These are phyloP conservation scores for Pseudopediastrum boryanum DNA, from an alignment of 139 green algal genomes.

Conservation along the genomic window DNA sequence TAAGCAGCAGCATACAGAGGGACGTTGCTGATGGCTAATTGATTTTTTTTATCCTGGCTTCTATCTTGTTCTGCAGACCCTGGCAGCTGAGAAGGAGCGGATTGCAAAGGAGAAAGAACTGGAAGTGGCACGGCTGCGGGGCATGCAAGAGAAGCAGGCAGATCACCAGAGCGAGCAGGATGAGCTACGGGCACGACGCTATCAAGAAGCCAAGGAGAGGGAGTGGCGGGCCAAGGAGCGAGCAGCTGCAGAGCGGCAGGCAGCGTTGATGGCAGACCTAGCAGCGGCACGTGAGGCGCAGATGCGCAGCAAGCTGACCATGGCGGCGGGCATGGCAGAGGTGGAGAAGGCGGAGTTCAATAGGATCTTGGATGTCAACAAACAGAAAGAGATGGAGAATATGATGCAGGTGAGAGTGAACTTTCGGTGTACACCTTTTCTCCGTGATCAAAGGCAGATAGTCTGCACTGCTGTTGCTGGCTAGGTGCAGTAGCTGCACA, in stretches of 20 bases:
- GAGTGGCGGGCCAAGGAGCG: conserved; percentile 81
- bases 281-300: conserved; percentile 70
- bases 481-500: not conserved
- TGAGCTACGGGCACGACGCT: conserved; percentile 80
- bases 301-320: conserved; percentile 68
- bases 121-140: conserved; percentile 83
- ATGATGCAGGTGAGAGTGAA: conserved; percentile 46
- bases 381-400: conserved; percentile 66
- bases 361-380: conserved; percentile 73
- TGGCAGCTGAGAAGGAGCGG: conserved; percentile 71
- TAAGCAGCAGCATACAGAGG: too few relatives aligned
- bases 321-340: conserved; percentile 72
- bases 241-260: conserved; percentile 53
- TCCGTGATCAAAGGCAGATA: not conserved
- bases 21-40: too few relatives aligned
- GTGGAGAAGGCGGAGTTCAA: conserved; percentile 81
- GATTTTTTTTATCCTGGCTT: too few relatives aligned
- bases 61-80: conserved; percentile 39
- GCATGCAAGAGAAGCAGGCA: conserved; percentile 77
- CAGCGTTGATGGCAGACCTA: conserved; percentile 71
- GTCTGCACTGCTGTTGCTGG: not conserved
- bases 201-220: conserved; percentile 74
- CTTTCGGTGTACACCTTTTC: not conserved
- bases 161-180: conserved; percentile 86
- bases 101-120: conserved; percentile 80